Evolutionary conservation across 139 green algal species (phyloP).

Genomic region (Closterium sp.): DNA sequence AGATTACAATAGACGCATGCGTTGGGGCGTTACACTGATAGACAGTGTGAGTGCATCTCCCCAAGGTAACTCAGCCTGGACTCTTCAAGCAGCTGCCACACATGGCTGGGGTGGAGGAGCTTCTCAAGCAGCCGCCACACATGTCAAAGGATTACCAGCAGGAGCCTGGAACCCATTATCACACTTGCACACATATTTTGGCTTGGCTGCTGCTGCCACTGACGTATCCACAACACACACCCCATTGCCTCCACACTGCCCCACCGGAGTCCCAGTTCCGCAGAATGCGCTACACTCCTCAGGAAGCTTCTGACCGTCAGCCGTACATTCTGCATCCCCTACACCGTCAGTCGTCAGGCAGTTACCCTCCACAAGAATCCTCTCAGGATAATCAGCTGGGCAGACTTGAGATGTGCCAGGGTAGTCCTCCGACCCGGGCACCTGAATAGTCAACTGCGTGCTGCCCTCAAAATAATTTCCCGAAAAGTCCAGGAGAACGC

Average conservation of each 20-base stretch:
- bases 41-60: no score
- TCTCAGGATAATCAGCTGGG: background rate
- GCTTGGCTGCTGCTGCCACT: background rate
- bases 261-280: background rate
- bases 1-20: no score
- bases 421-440: background rate
- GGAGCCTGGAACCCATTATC: background rate
- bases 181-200: background rate
- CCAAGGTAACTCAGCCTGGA: no score
- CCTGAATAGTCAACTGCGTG: background rate
- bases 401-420: background rate
- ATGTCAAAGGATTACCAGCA: background rate
- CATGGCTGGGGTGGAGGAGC: background rate
- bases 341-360: background rate
- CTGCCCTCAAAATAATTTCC: background rate
- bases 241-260: background rate
- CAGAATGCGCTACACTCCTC: background rate
- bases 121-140: background rate
- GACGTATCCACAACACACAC: background rate
- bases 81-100: no score
- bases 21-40: no score
- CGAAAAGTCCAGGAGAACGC: background rate
- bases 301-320: background rate
- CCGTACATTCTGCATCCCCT: background rate
- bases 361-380: background rate